Conservation (phyloP, 768 basidiomycete species). For the Boletus speciosus region DNA sequence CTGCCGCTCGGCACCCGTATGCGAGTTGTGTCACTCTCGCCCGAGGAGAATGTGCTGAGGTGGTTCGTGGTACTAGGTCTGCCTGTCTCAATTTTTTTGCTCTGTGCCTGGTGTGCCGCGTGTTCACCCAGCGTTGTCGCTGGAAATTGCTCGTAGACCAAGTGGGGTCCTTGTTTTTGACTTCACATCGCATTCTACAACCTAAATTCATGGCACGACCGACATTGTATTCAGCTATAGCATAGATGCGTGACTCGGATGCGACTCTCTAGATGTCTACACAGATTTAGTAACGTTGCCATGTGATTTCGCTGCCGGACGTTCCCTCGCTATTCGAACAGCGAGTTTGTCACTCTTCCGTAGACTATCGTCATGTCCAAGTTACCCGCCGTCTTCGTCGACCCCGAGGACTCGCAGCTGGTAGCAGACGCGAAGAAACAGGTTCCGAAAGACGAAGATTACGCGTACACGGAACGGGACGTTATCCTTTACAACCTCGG, state of each 20-base stretch:
- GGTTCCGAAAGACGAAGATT: constrained; percentile 52
- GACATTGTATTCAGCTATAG: background rate
- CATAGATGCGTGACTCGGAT: background rate
- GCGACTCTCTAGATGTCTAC: no score
- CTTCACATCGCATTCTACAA: background rate
- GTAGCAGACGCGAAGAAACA: constrained; percentile 79
- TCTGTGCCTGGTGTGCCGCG: no score
- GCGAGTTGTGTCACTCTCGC: no score
- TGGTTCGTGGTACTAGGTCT: no score
- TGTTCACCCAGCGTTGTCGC: background rate
- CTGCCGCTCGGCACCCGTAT: no score
- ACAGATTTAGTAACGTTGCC: no score
- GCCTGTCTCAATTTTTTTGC: no score
- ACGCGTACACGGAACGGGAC: constrained; percentile 82
- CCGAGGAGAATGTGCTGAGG: no score
- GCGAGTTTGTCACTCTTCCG: background rate
- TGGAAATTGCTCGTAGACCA: background rate
- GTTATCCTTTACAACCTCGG: constrained; percentile 95
- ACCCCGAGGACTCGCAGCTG: constrained; percentile 77
- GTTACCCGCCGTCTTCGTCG: constrained; percentile 55
- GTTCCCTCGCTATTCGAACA: background rate
- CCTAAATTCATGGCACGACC: background rate
- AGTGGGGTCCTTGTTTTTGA: background rate
- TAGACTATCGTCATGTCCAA: constrained; percentile 28
- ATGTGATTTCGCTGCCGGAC: background rate